Conservation (phyloP, 1,284 basidiomycete genomes). For the Ganoderma boninense region DNA sequence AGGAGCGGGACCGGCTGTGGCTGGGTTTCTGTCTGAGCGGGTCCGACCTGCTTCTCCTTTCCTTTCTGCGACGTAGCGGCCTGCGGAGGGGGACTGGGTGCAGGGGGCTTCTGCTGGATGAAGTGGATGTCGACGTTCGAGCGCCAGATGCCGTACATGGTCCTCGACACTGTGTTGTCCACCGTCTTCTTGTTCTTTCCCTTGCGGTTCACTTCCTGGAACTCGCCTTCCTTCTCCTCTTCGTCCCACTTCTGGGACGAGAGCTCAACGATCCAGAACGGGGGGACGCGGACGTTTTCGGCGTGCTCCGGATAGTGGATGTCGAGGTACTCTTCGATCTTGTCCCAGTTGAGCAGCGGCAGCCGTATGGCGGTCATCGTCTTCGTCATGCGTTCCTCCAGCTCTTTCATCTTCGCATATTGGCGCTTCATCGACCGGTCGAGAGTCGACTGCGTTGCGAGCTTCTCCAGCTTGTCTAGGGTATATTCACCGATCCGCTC, state of each 20-base stretch:
- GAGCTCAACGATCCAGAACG: slow-evolving; percentile 50
- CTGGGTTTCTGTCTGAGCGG: background rate
- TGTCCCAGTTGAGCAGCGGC: slow-evolving; percentile 44
- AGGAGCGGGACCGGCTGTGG: slow-evolving; percentile 13
- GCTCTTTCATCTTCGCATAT: slow-evolving; percentile 52
- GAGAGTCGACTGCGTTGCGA: slow-evolving; percentile 51
- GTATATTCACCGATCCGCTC: slow-evolving; percentile 64
- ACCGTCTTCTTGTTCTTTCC: slow-evolving; percentile 24
- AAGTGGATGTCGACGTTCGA: slow-evolving; percentile 35
- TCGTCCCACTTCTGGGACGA: slow-evolving; percentile 25
- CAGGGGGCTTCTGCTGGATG: slow-evolving; percentile 12
- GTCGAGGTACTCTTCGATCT: slow-evolving; percentile 52
- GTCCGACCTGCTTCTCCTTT: slow-evolving; percentile 12
- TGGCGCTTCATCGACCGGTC: slow-evolving; percentile 44
- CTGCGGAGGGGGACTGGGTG: background rate
- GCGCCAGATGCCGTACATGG: slow-evolving; percentile 57
- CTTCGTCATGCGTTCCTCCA: slow-evolving; percentile 53
- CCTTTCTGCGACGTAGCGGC: slow-evolving; percentile 8
- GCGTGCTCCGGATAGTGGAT: slow-evolving; percentile 54
- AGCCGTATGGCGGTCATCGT: slow-evolving; percentile 52
- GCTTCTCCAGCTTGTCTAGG: slow-evolving; percentile 62
- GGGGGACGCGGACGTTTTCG: slow-evolving; percentile 47
- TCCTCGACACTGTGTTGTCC: slow-evolving; percentile 21
- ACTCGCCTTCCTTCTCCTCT: slow-evolving; percentile 31
- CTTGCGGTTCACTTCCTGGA: slow-evolving; percentile 25